Base-by-base conservation (phyloP, 345 rosid genomes). In the Ricinus communis region DNA sequence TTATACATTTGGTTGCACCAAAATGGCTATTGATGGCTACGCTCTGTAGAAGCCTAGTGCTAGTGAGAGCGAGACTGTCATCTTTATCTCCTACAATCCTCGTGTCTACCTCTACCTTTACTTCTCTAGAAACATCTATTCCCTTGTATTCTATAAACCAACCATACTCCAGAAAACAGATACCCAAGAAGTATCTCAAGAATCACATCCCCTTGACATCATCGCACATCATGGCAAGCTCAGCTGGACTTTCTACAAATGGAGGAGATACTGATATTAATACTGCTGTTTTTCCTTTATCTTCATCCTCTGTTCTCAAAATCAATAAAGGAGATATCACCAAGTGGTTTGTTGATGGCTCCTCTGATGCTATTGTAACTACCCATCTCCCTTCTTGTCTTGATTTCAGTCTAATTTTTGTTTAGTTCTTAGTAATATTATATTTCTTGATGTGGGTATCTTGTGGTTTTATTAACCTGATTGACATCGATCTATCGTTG, bases 271-370 rank as follows among this genome's bases (percentile, higher is more conserved):
- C 13, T 43, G 47, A 43, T 43, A 6, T n/a, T n/a, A 38, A 38
- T 38, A 9, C 2, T 27, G 11, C 55, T 36, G 71, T 67, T 57
- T 74, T 66, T n/a, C 61, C 53, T 31, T 63, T 91, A 79, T 86
- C 96, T 16, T 75, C 84, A 25, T 70, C 90, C 9, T 68, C 66
- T 31, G 50, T 83, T 30, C 90, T 93, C 61, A 81, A 85, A 63
- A 88, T 93, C 77, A 77, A 76, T 50, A 86, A 88, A 62, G 98
- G 98, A 0, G 97, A 93, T 55, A 88, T 93, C 85, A 90, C 98
- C 53, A 55, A 75, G 64, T 91, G 98, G 98, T 93, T 76, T 66
- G 74, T 84, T 14, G 93, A 90, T 76, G 82, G 86, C 66, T 84
- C 94, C 22, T 83, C 90, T 68, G 98, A 93, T 77, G 96, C 95